Conservation (phyloP, 2,329 filamentous ascomycete genomes). For the Coniochaeta sp. region DNA sequence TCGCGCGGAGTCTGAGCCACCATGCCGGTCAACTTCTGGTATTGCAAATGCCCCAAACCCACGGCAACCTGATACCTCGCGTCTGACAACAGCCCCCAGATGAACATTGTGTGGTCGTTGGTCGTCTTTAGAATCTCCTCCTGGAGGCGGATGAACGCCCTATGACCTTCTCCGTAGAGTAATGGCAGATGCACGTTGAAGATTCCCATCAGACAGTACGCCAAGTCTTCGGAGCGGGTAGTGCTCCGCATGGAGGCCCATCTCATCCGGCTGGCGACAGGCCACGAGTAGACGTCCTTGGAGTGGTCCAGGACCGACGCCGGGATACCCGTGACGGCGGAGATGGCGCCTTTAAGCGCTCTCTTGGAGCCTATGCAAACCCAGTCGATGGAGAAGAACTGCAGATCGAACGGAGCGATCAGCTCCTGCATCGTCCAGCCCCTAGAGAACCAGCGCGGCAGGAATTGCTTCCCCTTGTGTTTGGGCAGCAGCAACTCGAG, state of each 20-base stretch:
- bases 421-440: constrained; percentile 1
- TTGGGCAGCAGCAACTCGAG: neutral
- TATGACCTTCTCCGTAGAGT: constrained; percentile 16
- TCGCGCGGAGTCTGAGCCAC: neutral
- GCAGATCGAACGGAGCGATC: neutral
- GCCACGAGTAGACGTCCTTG: neutral
- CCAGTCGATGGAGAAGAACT: neutral
- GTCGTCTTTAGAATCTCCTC: constrained; percentile 13
- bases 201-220: constrained; percentile 17
- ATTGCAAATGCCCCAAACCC: neutral
- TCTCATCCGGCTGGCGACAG: constrained; percentile 15
- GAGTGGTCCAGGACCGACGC: neutral
- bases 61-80: neutral
- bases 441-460: neutral
- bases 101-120: neutral
- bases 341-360: neutral
- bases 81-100: neutral
- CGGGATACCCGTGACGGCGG: neutral
- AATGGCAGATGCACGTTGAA: constrained; percentile 19
- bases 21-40: neutral
- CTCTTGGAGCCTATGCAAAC: neutral
- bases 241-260: constrained; percentile 15
- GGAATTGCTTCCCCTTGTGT: neutral
- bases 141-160: constrained; percentile 14
- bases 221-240: constrained; percentile 13